Evolutionary conservation across 2,329 filamentous ascomycete genomes (phyloP).

Genomic region (Cercospora sp.): DNA sequence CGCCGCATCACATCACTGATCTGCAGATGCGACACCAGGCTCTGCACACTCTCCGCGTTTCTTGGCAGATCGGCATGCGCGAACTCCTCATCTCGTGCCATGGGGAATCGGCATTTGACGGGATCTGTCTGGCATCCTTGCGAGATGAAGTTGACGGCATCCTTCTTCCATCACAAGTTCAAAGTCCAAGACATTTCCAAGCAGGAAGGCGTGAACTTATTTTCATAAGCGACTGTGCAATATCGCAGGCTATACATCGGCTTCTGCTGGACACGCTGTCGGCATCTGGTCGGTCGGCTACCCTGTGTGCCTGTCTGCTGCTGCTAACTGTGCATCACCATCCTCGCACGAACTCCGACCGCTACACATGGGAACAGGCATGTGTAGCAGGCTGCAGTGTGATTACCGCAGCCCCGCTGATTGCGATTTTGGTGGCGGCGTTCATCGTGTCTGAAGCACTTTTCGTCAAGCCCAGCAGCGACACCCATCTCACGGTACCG

Average conservation of each 20-base stretch:
- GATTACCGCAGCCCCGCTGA: not conserved
- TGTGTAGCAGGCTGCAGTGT: not conserved
- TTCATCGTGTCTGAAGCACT: not conserved
- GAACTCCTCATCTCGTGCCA: not conserved
- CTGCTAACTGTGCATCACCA: not conserved
- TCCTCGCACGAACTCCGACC: not conserved
- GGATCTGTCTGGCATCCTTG: not conserved
- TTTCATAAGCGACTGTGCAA: not conserved
- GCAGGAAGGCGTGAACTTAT: not conserved
- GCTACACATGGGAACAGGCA: not conserved
- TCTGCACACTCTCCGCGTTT: not conserved
- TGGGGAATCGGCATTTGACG: slow-evolving; percentile 1
- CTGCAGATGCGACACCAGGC: not conserved
- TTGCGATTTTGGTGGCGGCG: not conserved
- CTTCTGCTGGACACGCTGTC: not conserved
- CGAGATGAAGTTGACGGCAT: not conserved
- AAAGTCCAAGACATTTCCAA: not conserved
- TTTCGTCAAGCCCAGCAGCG: not conserved
- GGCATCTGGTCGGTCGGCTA: not conserved
- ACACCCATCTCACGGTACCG: not conserved
- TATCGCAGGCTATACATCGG: not conserved
- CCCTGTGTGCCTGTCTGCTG: not conserved
- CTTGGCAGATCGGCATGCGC: not conserved
- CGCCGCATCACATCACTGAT: slow-evolving; percentile 6
- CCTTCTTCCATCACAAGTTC: not conserved